These are phyloP conservation scores for Citrus australasica DNA, from an alignment of 345 rosid genomes.

Conservation along the genomic window DNA sequence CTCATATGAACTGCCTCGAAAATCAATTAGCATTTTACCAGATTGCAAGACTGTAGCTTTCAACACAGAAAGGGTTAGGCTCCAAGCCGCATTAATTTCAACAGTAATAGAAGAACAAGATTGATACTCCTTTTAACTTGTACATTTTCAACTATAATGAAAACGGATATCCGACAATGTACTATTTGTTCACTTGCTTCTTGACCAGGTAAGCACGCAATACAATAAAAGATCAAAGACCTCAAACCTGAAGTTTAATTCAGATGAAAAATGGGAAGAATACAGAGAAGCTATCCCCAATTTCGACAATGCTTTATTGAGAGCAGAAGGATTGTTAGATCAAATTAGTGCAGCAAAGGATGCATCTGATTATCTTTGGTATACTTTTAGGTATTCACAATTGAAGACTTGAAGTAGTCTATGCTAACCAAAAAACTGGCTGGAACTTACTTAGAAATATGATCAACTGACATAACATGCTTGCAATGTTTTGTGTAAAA, in stretches of 20 bases:
- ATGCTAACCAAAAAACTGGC: not conserved
- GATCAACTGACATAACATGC: not conserved
- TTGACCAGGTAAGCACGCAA: constrained; percentile 34
- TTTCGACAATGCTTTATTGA: constrained; percentile 27
- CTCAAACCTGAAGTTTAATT: constrained; percentile 14
- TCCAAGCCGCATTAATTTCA: not conserved
- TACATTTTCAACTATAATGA: not conserved
- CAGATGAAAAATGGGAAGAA: constrained; percentile 30
- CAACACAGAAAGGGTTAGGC: constrained; percentile 28
- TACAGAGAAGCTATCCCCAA: constrained; percentile 32
- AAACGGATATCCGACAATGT: not conserved
- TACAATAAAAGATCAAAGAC: constrained; percentile 29
- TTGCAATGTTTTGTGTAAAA: not conserved
- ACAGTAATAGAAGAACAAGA: not conserved
- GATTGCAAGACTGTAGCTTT: constrained; percentile 38
- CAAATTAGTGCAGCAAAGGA: constrained; percentile 45
- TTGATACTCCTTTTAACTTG: not conserved
- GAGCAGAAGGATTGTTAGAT: constrained; percentile 37
- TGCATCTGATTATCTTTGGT: constrained; percentile 56
- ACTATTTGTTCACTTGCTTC: not conserved
- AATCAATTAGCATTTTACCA: constrained; percentile 43
- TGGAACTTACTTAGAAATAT: not conserved
- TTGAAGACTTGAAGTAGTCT: too few species aligned
- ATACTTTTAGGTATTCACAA: constrained; percentile 34
- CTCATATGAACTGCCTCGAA: constrained; percentile 27